Base-by-base conservation (phyloP, 2,329 filamentous ascomycete genomes). In the Erysiphe pulchra region DNA sequence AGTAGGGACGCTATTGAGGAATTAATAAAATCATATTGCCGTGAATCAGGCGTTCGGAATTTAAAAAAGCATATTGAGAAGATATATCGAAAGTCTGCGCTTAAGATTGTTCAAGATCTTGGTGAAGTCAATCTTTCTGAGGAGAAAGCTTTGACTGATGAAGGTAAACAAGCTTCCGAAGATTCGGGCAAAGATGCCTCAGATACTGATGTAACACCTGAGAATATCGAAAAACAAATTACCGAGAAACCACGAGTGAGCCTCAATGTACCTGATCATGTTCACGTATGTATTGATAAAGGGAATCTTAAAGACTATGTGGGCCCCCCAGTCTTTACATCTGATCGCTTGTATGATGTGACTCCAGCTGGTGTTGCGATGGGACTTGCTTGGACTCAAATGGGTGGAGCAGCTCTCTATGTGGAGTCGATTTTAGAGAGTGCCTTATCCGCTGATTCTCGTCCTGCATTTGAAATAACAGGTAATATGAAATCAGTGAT, bases 31-130 rank as follows among this genome's bases (percentile, higher is more conserved):
- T 92, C 84, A 20, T 98, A 98, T 65, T 94, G 86, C 64, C 81
- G 90, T 39, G 90, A 98, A 63, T 93, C 85, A 39, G 90, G 90
- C 55, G 92, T 98, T 9, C 79, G 90, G 52, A 98, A 98, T 58
- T 66, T 98, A 49, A 98, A 98, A 72, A 95, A 98, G 67, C 87
- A 95, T 61, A 98, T 98, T 50, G 90, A 98, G 61, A 98, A 98
- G 66, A 84, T 98, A 2, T 98, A 94, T 63, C 77, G 90, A 48
- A 98, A 98, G 63, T 85, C 87, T 13, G 92, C 90, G 0, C 69
- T 98, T 50, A 95, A 94, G 64, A 98, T 98, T 53, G 87, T 98
- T 12, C 80, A 87, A 59, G 86, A 95, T 50, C 70, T 95, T 13
- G 87, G 87, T 44, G 86, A 94, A 57, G 78, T 84, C 6, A 81